phyloP scores from a whole-genome alignment of 495 filamentous ascomycete species.

The Penicillium cosmopolitanum region DNA sequence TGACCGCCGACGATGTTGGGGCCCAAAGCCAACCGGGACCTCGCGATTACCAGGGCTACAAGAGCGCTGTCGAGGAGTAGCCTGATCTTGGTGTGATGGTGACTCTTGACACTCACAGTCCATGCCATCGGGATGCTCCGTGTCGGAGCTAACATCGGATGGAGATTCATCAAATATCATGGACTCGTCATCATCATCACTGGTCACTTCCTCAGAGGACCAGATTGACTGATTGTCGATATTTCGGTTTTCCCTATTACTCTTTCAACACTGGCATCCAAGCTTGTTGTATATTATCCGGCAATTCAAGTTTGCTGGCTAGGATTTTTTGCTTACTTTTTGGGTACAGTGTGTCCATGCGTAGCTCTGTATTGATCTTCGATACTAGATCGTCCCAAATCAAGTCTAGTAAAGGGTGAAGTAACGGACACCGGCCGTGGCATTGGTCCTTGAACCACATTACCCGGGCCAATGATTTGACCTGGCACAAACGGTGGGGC shows the following conservation, averaged over 20 bases:
- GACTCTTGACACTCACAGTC: conserved; percentile 10
- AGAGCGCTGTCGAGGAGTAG: conserved; percentile 8
- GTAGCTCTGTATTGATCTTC: neutral
- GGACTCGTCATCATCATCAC: conserved; percentile 17
- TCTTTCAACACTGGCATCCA: neutral
- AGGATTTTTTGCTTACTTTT: conserved; percentile 8
- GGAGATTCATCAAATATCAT: conserved; percentile 13
- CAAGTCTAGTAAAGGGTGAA: conserved; percentile 9
- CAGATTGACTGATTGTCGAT: conserved; percentile 2
- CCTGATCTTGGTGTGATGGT: neutral
- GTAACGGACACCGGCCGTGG: conserved; percentile 14
- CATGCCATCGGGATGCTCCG: conserved; percentile 13
- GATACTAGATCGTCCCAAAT: conserved; percentile 1
- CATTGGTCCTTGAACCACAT: conserved; percentile 16
- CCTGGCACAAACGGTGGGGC: neutral
- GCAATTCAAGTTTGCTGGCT: too few relatives aligned
- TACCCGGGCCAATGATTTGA: neutral
- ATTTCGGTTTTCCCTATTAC: conserved; percentile 2
- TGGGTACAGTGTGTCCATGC: neutral
- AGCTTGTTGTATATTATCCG: neutral
- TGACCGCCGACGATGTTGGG: conserved; percentile 10
- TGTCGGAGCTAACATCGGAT: conserved; percentile 18
- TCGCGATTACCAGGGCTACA: conserved; percentile 16
- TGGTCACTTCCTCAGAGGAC: conserved; percentile 11
- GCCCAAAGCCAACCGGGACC: neutral